phyloP scores from a whole-genome alignment of 192 early-diverging fungal species.

The Thamnidium elegans region DNA sequence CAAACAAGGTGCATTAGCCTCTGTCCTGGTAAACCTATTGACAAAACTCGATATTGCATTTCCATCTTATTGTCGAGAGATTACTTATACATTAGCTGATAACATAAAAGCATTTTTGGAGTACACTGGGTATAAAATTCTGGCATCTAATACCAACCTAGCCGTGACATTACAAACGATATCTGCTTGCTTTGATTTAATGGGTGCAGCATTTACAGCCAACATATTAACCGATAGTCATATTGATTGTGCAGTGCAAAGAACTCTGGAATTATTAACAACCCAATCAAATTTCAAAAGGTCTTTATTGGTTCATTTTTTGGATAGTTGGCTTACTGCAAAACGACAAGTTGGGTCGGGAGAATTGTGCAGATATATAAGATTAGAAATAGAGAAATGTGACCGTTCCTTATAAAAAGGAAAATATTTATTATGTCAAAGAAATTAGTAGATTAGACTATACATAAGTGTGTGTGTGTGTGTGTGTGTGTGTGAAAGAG shows the following conservation, averaged over 20 bases:
- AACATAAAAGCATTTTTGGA: constrained; percentile 40
- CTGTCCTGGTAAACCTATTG: constrained; percentile 30
- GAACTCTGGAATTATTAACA: constrained; percentile 27
- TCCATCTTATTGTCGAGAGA: constrained; percentile 36
- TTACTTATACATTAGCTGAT: constrained; percentile 38
- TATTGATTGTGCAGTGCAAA: constrained; percentile 30
- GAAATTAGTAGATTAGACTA: neutral
- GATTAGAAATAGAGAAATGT: constrained; percentile 30
- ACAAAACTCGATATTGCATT: constrained; percentile 33
- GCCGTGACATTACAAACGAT: constrained; percentile 24
- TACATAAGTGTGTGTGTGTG: neutral
- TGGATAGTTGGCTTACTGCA: constrained; percentile 24
- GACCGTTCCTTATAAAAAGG: constrained; percentile 8
- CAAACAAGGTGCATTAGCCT: constrained; percentile 23
- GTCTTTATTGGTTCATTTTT: constrained; percentile 14
- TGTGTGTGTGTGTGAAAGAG: neutral
- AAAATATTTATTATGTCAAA: neutral
- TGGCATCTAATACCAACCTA: neutral
- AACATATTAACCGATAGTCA: constrained; percentile 33
- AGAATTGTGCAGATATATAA: constrained; percentile 23
- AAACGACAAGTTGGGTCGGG: constrained; percentile 18
- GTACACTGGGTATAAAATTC: constrained; percentile 35
- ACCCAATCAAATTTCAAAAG: constrained; percentile 17
- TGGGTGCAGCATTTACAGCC: constrained; percentile 30
- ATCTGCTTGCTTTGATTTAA: constrained; percentile 34